Evolutionary conservation across 441 rosid species (phyloP), one percentile per base, ranked within the genome.

Genomic region (Gossypium schwendimanii): DNA sequence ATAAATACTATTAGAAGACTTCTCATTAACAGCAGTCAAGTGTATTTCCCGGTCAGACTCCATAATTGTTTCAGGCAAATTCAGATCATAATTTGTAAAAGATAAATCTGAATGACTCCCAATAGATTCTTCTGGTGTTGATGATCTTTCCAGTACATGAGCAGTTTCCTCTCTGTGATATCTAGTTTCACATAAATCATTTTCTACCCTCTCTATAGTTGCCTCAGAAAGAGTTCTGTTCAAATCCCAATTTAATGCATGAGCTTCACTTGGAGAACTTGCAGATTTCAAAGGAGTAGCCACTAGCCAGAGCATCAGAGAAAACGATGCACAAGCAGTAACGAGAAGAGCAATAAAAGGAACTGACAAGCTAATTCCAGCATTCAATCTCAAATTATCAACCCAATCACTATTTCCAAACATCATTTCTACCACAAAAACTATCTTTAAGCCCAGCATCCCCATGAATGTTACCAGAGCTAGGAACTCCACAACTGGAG

Each of bases 391-490:
- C 85, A 96, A 85, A 84, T 86, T 87, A 71, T 86, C 85, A 21
- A 85, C 92, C 99, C 98, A 93, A 71, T 96, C 98, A 84, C 97
- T 93, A 68, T 76, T 83, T 62, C 99, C 99, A 77, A 96, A 88
- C 63, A 89, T 81, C 97, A 96, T 84, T 73, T 96, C 99, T 23
- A 87, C 85, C 72, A 93, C 83, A 75, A 96, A 96, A 77, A 90
- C 76, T 70, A 93, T 81, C 76, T 91, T 90, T 78, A 96, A 82
- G 59, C 91, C 88, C 57, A 96, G 83, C 82, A 93, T 79, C 58
- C 97, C 98, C 81, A 90, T 78, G 76, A 90, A 83, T 8, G 86
- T 84, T 64, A 87, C 21, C 72, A 93, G 71, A 0, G 85, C 85
- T 60, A 89, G 63, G 82, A 91, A 88, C 87, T 93, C 98, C 77